Evolutionary conservation across 2,329 filamentous ascomycete species (phyloP).

Genomic region (Aspergillus sp.): DNA sequence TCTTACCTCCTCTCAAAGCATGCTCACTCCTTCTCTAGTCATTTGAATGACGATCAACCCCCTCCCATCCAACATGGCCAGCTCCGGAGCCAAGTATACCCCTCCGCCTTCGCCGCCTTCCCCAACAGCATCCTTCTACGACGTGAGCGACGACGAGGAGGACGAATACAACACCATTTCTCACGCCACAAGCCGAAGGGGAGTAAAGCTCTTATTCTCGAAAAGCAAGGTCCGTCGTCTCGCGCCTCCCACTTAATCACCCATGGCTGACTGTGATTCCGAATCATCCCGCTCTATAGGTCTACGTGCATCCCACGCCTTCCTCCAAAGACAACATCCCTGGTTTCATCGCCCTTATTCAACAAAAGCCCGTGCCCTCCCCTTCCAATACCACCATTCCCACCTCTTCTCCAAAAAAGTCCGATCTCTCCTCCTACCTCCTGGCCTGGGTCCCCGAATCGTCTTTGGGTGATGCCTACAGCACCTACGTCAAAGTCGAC

Average conservation of each 20-base stretch:
- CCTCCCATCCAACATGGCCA: conserved; percentile 24
- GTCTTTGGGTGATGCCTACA: conserved; percentile 77
- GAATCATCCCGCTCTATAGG: conserved; percentile 48
- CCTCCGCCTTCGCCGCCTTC: conserved; percentile 55
- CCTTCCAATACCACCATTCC: conserved; percentile 35
- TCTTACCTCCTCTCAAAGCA: neutral
- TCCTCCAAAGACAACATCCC: conserved; percentile 94
- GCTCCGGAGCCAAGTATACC: conserved; percentile 30
- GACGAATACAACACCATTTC: conserved; percentile 92
- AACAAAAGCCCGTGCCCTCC: conserved; percentile 66
- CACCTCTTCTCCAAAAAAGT: conserved; percentile 40
- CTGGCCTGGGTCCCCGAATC: conserved; percentile 93
- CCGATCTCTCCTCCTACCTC: conserved; percentile 68
- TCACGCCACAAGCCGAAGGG: conserved; percentile 70
- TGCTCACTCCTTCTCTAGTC: conserved; percentile 1
- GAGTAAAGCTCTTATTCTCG: conserved; percentile 89
- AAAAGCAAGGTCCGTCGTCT: conserved; percentile 78
- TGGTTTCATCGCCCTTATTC: conserved; percentile 87
- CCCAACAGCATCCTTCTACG: conserved; percentile 86
- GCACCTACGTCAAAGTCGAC: conserved; percentile 94
- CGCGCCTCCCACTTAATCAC: too few species aligned
- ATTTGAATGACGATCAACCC: neutral
- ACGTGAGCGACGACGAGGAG: conserved; percentile 94
- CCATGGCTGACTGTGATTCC: conserved; percentile 2
- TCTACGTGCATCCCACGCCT: conserved; percentile 92